Evolutionary conservation across 805 yeast species (phyloP).

Genomic region (Priceomyces medius): DNA sequence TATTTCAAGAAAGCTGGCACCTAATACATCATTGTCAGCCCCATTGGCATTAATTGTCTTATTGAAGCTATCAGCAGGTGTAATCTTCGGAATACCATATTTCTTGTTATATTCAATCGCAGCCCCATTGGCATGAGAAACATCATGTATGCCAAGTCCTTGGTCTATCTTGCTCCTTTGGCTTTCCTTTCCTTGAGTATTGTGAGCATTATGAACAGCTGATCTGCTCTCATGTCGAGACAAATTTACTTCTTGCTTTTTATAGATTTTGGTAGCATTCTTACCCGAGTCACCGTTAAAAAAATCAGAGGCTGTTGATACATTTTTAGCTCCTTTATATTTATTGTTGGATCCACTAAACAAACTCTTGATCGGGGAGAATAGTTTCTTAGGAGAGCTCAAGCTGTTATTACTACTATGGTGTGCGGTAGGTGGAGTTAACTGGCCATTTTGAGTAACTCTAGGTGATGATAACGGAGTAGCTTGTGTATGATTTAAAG

Average conservation of each 20-base stretch:
- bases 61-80: neutral
- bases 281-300: slow-evolving; percentile 9
- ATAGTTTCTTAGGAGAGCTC: slow-evolving; percentile 36
- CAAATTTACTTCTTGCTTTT: neutral
- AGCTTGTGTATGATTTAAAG: slow-evolving; percentile 2
- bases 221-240: neutral
- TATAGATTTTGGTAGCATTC: neutral
- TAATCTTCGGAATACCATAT: neutral
- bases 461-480: slow-evolving; percentile 24
- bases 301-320: slow-evolving; percentile 7
- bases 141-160: neutral
- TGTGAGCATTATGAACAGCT: neutral
- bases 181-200: neutral
- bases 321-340: slow-evolving; percentile 9
- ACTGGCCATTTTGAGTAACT: slow-evolving; percentile 15
- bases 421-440: slow-evolving; percentile 18
- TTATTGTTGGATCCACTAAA: slow-evolving; percentile 21
- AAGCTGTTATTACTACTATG: slow-evolving; percentile 6
- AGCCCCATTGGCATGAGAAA: neutral
- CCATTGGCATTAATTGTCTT: neutral
- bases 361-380: slow-evolving; percentile 36
- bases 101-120: too few species aligned
- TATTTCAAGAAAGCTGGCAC: neutral
- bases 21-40: neutral
- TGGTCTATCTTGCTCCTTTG: neutral